A percentile compares a stretch with the other conserved stretches of the same genome.
Conservation (phyloP, 768 basidiomycete genomes). For the Psilocybe cyanescens region DNA sequence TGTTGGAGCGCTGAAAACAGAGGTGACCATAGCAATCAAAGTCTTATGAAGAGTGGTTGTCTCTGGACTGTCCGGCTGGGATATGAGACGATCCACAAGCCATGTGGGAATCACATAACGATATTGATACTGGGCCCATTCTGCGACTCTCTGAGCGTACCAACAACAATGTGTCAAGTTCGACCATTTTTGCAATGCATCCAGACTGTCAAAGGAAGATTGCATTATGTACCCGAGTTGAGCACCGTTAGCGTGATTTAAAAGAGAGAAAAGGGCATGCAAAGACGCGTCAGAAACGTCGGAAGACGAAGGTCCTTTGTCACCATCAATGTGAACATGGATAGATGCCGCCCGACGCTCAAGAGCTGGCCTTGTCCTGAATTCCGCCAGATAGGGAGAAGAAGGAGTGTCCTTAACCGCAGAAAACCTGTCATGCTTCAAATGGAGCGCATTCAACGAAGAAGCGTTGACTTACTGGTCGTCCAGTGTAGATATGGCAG, state of each 20-base stretch:
- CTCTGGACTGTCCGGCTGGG: constrained; percentile 56
- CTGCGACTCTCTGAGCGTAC: constrained; percentile 76
- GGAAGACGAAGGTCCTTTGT: constrained; percentile 73
- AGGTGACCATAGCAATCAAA: constrained; percentile 77
- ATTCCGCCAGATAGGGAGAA: constrained; percentile 84
- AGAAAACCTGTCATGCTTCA: constrained; percentile 45
- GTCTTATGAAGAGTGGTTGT: constrained; percentile 58
- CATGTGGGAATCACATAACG: constrained; percentile 88
- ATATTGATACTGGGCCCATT: constrained; percentile 93
- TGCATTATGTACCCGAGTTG: constrained; percentile 78
- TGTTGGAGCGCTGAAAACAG: constrained; percentile 80
- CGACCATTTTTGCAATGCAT: constrained; percentile 64
- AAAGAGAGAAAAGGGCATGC: constrained; percentile 68
- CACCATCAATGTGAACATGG: constrained; percentile 86
- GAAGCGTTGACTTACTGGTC: constrained; percentile 58
- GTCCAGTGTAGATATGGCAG: constrained; percentile 60
- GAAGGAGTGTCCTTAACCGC: constrained; percentile 70
- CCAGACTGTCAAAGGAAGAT: constrained; percentile 71
- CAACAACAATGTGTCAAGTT: constrained; percentile 78
- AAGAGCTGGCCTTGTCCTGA: constrained; percentile 75
- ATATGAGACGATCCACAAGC: constrained; percentile 76
- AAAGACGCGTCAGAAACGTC: constrained; percentile 81
- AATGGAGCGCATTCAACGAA: constrained; percentile 5
- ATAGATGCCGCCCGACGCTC: constrained; percentile 90
- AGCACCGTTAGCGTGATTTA: constrained; percentile 74